Evolutionary conservation across 441 rosid genomes (phyloP).

Genomic region (Capsella rubella): DNA sequence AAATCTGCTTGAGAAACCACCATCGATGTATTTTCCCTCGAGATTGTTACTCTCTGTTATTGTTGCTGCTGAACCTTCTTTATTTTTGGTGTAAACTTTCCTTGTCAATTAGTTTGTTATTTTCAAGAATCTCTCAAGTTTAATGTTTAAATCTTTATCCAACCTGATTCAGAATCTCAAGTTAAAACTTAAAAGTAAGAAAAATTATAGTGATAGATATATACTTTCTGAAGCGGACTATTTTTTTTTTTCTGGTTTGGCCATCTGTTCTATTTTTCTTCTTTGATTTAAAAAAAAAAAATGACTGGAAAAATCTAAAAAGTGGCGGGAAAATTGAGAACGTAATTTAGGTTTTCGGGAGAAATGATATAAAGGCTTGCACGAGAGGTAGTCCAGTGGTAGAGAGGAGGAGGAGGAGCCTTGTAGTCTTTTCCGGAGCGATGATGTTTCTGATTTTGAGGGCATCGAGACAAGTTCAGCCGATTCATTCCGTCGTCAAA

Average conservation of each 20-base stretch:
- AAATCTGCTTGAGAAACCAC: conserved; percentile 53
- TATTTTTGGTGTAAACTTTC: conserved; percentile 4
- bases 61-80: conserved; percentile 20
- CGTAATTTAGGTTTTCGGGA: not conserved
- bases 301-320: no score
- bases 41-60: conserved; percentile 7
- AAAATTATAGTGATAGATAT: no score
- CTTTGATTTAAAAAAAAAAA: no score
- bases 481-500: no score
- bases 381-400: not conserved
- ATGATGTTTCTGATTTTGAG: not conserved
- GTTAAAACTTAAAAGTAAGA: no score
- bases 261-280: no score
- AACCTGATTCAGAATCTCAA: not conserved
- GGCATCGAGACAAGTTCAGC: not conserved
- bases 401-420: not conserved
- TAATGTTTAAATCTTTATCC: not conserved
- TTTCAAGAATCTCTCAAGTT: not conserved
- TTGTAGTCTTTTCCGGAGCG: not conserved
- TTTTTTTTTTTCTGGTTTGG: no score
- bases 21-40: not conserved
- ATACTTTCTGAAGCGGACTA: no score
- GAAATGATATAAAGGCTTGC: not conserved
- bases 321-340: no score
- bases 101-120: not conserved